These are phyloP conservation scores for Corylus americana DNA, from an alignment of 306 rosid genomes.

Conservation along the genomic window DNA sequence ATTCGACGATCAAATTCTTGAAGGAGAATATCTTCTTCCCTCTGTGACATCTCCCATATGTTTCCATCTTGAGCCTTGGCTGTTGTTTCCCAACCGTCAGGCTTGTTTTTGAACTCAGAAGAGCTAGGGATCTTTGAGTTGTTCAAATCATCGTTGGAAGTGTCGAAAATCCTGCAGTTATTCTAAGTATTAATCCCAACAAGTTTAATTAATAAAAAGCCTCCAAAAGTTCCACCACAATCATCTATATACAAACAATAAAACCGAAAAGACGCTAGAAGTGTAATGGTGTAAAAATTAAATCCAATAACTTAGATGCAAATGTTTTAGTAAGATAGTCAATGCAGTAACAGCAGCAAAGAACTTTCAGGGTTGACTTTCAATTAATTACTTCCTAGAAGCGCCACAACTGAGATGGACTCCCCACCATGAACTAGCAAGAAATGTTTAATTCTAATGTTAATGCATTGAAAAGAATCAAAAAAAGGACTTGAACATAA, in stretches of 20 bases:
- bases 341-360: background rate
- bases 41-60: conserved; percentile 95
- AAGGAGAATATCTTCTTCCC: conserved; percentile 92
- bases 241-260: background rate
- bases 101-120: conserved; percentile 71
- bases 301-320: background rate
- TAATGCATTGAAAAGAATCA: background rate
- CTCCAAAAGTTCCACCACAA: background rate
- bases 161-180: conserved; percentile 71
- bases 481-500: background rate
- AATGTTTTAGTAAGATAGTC: background rate
- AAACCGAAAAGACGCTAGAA: background rate
- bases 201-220: conserved; percentile 19
- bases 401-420: background rate
- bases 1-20: conserved; percentile 93
- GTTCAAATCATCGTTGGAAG: conserved; percentile 56
- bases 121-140: conserved; percentile 50
- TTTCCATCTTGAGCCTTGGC: conserved; percentile 71
- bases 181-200: conserved; percentile 19
- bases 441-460: background rate
- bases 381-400: background rate
- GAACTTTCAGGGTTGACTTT: background rate
- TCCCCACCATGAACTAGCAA: background rate
- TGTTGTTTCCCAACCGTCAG: conserved; percentile 98
- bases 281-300: background rate